Evolutionary conservation across 495 filamentous ascomycete species (phyloP).

Genomic region (Talaromyces ruber): DNA sequence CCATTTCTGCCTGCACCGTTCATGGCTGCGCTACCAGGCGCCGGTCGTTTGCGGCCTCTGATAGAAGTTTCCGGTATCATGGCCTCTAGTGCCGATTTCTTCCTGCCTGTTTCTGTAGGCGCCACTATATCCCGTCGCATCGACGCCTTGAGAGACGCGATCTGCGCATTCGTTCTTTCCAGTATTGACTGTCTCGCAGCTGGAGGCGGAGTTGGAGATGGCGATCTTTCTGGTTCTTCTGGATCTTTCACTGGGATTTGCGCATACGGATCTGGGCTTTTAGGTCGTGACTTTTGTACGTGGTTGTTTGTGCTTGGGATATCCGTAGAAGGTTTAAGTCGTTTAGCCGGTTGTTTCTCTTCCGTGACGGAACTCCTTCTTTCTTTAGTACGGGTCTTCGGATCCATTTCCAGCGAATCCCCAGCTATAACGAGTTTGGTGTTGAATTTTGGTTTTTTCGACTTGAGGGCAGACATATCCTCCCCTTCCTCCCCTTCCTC

Average conservation of each 20-base stretch:
- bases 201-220: constrained; percentile 35
- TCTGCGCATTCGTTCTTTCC: constrained; percentile 82
- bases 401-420: constrained; percentile 23
- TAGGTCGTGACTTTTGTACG: constrained; percentile 20
- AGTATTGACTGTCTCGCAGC: constrained; percentile 48
- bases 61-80: constrained; percentile 78
- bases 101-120: constrained; percentile 45
- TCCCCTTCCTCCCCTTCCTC: constrained; percentile 67
- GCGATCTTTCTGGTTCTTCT: constrained; percentile 39
- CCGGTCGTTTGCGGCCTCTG: constrained; percentile 69
- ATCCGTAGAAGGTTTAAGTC: constrained; percentile 21
- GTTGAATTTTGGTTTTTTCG: constrained; percentile 89
- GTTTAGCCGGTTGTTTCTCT: constrained; percentile 16
- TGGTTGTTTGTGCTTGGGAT: constrained; percentile 8
- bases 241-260: constrained; percentile 40
- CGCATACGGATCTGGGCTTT: constrained; percentile 26
- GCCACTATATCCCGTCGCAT: constrained; percentile 72
- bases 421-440: constrained; percentile 65
- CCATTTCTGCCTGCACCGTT: constrained; percentile 19
- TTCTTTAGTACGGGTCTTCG: constrained; percentile 11
- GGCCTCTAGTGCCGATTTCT: constrained; percentile 64
- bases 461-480: constrained; percentile 43
- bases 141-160: constrained; percentile 81
- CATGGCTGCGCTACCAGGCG: constrained; percentile 31
- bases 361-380: background rate